These are phyloP conservation scores for Diaporthe vexans DNA, from an alignment of 2,329 filamentous ascomycete species.

Conservation along the genomic window DNA sequence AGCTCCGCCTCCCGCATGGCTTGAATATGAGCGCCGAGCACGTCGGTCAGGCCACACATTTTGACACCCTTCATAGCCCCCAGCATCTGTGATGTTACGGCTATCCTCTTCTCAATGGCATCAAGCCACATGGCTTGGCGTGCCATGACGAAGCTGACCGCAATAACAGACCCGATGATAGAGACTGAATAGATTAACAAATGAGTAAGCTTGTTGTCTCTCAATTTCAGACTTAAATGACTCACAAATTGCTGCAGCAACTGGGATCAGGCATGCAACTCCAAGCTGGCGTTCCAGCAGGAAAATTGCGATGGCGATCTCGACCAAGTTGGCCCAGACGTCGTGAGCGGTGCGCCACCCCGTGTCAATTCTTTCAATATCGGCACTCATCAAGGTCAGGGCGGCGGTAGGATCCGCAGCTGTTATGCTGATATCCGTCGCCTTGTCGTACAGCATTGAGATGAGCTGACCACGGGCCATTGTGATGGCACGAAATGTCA, in stretches of 20 bases:
- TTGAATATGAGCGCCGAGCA: constrained; percentile 42
- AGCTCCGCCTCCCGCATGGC: constrained; percentile 52
- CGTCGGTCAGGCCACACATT: constrained; percentile 49
- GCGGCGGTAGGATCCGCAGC: constrained; percentile 56
- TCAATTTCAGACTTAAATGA: background rate
- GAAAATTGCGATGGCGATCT: constrained; percentile 69
- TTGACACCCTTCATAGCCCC: constrained; percentile 59
- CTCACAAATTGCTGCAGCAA: constrained; percentile 14
- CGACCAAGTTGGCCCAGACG: constrained; percentile 71
- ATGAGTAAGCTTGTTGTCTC: background rate
- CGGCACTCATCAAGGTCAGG: constrained; percentile 63
- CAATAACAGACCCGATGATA: constrained; percentile 55
- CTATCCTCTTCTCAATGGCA: constrained; percentile 56
- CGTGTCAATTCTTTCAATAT: constrained; percentile 58
- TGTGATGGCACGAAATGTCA: constrained; percentile 53
- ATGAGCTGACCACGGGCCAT: constrained; percentile 54
- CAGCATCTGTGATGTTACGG: constrained; percentile 52
- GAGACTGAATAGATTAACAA: constrained; percentile 50
- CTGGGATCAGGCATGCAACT: background rate
- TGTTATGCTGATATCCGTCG: constrained; percentile 50
- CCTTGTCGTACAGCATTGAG: constrained; percentile 65
- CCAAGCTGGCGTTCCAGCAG: constrained; percentile 52
- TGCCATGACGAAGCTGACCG: constrained; percentile 50
- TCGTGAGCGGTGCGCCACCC: constrained; percentile 63
- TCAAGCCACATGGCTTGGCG: constrained; percentile 54